A percentile compares a stretch with the other conserved stretches of the same genome.
Conservation (phyloP, 2,329 filamentous ascomycete species). For the Onygenales sp. region DNA sequence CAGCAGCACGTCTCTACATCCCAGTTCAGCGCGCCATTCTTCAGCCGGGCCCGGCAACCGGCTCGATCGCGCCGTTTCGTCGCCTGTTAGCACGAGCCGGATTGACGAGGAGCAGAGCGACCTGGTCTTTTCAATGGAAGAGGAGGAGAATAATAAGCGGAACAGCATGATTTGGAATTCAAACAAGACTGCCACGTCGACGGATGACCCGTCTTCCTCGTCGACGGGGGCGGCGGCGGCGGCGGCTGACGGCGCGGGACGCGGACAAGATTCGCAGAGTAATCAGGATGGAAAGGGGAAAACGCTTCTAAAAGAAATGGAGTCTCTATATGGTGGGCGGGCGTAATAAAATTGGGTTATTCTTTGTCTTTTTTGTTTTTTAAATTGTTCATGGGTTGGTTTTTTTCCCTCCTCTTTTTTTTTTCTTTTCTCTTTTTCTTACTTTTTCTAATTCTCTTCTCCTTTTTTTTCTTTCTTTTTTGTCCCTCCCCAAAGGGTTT, state of each 20-base stretch:
- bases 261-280: neutral
- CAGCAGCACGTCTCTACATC: conserved; percentile 34
- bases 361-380: conserved; percentile 8
- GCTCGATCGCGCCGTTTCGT: conserved; percentile 37
- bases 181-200: conserved; percentile 22
- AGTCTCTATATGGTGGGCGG: conserved; percentile 6
- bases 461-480: neutral
- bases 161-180: conserved; percentile 26
- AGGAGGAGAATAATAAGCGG: conserved; percentile 38
- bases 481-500: neutral
- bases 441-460: neutral
- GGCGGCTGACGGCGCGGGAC: neutral
- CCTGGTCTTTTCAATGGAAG: conserved; percentile 42
- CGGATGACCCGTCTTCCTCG: conserved; percentile 14
- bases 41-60: conserved; percentile 24
- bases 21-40: conserved; percentile 28
- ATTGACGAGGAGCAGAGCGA: conserved; percentile 41
- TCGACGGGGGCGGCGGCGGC: conserved; percentile 9
- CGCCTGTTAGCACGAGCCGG: conserved; percentile 34
- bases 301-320: conserved; percentile 7
- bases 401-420: neutral
- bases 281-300: conserved; percentile 1
- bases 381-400: conserved; percentile 5
- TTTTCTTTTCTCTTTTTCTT: neutral
- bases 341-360: neutral